Base-by-base conservation (phyloP, 805 yeast species). In the Kodamaea nitidulidarum region DNA sequence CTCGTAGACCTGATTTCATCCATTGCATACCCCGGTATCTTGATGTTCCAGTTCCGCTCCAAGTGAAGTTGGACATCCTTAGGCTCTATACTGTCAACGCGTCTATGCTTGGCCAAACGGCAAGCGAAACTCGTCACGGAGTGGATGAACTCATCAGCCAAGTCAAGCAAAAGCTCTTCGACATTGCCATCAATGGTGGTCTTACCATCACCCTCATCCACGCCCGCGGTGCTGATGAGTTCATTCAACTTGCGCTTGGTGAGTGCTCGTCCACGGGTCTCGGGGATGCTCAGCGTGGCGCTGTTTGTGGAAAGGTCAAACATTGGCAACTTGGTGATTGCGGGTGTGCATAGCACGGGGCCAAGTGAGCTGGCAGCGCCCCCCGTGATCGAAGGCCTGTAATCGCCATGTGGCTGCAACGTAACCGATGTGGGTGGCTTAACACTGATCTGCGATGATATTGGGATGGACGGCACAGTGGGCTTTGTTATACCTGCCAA, bases 121-220 rank as follows among this genome's bases (percentile, higher is more conserved):
- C 98, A 91, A 1, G 98, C 96, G 67, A 93, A 93, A 2, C 88
- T 72, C 0, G 97, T 88, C 2, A 95, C 96, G 35, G 86, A 81
- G 6, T 84, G 76, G 11, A 93, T 93, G 56, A 93, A 93, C 56
- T 93, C 98, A 61, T 93, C 99, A 0, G 98, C 97, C 35, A 93
- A 66, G 60, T 93, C 98, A 32, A 93, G 69, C 25, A 93, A 65
- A 28, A 93, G 65, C 50, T 91, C 98, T 60, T 90, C 96, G 12
- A 88, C 95, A 61, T 93, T 97, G 18, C 97, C 98, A 60, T 91
- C 98, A 41, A 93, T 84, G 4, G 75, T 74, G 4, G 95, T 81
- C 52, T 88, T 95, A 12, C 91, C 84, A 55, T 91, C 97, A 30
- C 95, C 96, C 58, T 83, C 93, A 57, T 84, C 91, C 2, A 81